These are phyloP conservation scores for Citrus trifoliata DNA, from an alignment of 345 rosid genomes.

Conservation along the genomic window DNA sequence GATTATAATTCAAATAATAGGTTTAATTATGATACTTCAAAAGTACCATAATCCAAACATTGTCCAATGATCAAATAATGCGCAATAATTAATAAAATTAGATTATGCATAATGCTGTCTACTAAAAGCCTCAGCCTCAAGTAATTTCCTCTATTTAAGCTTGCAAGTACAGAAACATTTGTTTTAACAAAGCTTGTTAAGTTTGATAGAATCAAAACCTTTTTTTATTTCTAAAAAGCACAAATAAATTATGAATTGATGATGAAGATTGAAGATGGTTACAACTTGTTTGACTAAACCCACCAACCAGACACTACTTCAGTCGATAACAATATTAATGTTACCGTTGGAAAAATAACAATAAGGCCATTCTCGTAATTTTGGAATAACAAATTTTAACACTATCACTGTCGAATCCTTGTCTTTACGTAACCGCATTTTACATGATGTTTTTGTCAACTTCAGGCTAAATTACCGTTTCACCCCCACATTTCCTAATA, in stretches of 20 bases:
- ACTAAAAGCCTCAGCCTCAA: too few species aligned
- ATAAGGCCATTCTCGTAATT: constrained; percentile 7
- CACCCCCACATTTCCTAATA: constrained; percentile 5
- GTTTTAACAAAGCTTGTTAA: too few species aligned
- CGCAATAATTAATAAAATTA: too few species aligned
- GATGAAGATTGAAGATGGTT: not conserved
- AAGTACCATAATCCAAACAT: too few species aligned
- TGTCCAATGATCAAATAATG: too few species aligned
- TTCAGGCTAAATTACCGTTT: not conserved
- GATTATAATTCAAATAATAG: too few species aligned
- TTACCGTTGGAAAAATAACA: not conserved
- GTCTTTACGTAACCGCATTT: not conserved
- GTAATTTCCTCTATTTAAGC: too few species aligned
- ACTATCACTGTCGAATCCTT: not conserved
- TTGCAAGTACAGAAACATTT: too few species aligned
- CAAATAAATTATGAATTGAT: not conserved
- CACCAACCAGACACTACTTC: not conserved
- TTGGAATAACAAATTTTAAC: not conserved
- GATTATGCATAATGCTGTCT: too few species aligned
- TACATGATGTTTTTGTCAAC: not conserved
- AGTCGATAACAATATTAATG: not conserved
- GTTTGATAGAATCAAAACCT: not conserved
- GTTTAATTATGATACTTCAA: too few species aligned
- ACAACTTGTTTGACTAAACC: not conserved
- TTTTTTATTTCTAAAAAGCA: not conserved